These are phyloP conservation scores for Herpetospermum pedunculosum DNA, from an alignment of 306 rosid genomes.

Conservation along the genomic window DNA sequence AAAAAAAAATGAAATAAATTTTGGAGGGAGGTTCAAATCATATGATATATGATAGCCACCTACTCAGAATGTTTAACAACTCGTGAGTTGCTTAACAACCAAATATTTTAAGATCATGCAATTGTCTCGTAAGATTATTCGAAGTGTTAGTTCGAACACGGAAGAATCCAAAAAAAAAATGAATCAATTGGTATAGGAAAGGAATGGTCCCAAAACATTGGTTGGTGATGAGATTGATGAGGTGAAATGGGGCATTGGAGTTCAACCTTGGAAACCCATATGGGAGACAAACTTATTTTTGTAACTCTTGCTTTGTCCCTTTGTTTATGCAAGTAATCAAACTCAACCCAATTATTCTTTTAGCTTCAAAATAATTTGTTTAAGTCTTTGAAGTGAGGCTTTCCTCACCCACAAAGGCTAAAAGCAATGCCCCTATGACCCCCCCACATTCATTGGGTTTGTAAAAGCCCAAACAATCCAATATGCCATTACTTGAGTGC, in stretches of 20 bases:
- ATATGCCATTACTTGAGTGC: slow-evolving; percentile 16
- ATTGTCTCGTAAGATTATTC: not conserved
- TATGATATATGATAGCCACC: too few species aligned
- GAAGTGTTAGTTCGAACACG: not conserved
- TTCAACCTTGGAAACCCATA: slow-evolving; percentile 14
- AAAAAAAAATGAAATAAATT: not conserved
- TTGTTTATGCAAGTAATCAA: slow-evolving; percentile 10
- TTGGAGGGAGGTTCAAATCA: not conserved
- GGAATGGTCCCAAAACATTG: not conserved
- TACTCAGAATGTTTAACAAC: not conserved
- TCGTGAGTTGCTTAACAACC: not conserved
- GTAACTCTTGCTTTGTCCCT: slow-evolving; percentile 28
- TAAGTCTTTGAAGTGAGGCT: slow-evolving; percentile 10
- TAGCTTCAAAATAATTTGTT: not conserved
- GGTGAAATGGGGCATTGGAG: slow-evolving; percentile 23
- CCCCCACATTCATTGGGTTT: slow-evolving; percentile 23
- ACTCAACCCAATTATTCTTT: not conserved
- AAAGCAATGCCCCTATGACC: not conserved
- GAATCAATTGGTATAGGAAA: not conserved
- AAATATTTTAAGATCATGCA: not conserved
- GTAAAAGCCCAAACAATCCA: slow-evolving; percentile 22
- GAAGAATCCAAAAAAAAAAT: not conserved
- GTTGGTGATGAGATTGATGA: not conserved
- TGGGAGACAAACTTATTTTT: slow-evolving; percentile 25
- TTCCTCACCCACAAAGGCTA: not conserved